Conservation (phyloP, 164 flowering plant genomes). For the Hamamelis virginiana region DNA sequence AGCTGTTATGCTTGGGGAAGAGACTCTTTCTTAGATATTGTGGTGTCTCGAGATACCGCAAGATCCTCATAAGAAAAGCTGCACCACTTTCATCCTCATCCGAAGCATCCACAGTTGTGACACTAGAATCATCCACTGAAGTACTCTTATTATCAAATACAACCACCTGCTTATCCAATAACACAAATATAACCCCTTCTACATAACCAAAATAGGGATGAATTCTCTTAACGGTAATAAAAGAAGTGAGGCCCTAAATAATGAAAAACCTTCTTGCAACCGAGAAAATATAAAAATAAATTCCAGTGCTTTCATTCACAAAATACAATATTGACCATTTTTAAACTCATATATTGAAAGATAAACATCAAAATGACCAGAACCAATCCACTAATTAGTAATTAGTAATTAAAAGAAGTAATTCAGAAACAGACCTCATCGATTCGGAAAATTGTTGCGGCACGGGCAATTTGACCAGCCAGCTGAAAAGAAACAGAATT, state of each 20-base stretch:
- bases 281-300: no score
- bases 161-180: conserved; percentile 52
- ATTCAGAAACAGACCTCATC: conserved; percentile 60
- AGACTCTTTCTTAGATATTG: conserved; percentile 83
- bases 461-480: conserved; percentile 98
- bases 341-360: no score
- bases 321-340: no score
- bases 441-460: conserved; percentile 84
- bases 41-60: conserved; percentile 95
- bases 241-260: no score
- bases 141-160: conserved; percentile 68
- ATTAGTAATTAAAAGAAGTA: no score
- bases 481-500: conserved; percentile 44
- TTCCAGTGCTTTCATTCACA: no score
- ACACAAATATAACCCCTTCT: background rate
- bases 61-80: conserved; percentile 69
- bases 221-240: no score
- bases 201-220: background rate
- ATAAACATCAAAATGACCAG: no score
- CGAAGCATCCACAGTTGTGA: conserved; percentile 22
- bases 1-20: conserved; percentile 72
- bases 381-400: no score
- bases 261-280: no score
- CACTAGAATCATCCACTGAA: conserved; percentile 33
- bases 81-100: conserved; percentile 72